Evolutionary conservation across 768 basidiomycete genomes (phyloP).

Genomic region (Mycena sanguinolenta): DNA sequence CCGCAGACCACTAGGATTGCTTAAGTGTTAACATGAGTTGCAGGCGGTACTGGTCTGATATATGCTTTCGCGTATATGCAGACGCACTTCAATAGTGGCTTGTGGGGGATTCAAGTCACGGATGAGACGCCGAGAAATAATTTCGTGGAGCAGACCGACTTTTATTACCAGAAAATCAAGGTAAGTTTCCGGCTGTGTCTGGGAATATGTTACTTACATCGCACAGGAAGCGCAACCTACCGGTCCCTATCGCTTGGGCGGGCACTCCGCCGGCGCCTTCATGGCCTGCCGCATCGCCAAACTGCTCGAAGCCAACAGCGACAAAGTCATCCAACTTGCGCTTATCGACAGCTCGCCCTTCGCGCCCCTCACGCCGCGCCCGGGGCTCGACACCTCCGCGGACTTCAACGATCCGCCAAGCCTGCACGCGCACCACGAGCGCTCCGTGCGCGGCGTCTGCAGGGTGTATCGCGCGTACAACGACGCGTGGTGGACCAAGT

Average conservation of each 20-base stretch:
- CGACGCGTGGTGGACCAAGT: not conserved
- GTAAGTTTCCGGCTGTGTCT: not conserved
- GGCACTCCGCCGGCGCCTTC: conserved; percentile 5
- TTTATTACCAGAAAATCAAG: conserved; percentile 13
- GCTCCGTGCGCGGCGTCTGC: not conserved
- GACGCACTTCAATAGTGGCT: not conserved
- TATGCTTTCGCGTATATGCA: conserved; percentile 10
- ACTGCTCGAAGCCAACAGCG: not conserved
- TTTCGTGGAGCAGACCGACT: conserved; percentile 14
- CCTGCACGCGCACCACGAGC: not conserved
- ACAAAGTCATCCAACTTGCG: not conserved
- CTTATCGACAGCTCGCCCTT: conserved; percentile 2
- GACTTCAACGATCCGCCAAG: not conserved
- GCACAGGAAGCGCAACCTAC: conserved; percentile 4
- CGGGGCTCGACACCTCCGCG: not conserved
- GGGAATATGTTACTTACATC: not conserved
- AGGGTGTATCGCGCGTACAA: not conserved
- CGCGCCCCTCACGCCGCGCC: not conserved
- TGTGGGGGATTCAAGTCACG: not conserved
- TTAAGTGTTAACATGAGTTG: not conserved
- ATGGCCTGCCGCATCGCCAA: not conserved
- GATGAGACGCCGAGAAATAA: conserved; percentile 5
- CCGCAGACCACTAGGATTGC: not conserved
- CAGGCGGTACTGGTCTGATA: conserved; percentile 4
- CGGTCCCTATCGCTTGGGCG: conserved; percentile 6